Conservation (phyloP, 2,329 filamentous ascomycete species). For the Metarhizium anisopliae region DNA sequence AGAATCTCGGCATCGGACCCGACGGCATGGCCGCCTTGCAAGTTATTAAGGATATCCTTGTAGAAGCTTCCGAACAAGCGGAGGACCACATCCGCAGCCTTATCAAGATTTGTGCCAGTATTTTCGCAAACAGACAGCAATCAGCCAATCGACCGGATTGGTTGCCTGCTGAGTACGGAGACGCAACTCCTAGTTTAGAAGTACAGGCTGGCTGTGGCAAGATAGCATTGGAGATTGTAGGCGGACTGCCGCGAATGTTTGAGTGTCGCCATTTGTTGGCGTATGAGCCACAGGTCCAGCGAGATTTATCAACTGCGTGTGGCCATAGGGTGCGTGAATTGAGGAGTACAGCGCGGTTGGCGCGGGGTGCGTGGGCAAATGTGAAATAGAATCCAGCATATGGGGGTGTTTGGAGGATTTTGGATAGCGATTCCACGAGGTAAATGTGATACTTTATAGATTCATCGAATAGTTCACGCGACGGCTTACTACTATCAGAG, state of each 20-base stretch:
- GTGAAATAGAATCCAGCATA: slow-evolving; percentile 16
- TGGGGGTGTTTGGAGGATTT: slow-evolving; percentile 1
- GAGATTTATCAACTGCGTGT: slow-evolving; percentile 40
- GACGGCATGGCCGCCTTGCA: slow-evolving; percentile 40
- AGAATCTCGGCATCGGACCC: slow-evolving; percentile 28
- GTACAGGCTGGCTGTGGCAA: slow-evolving; percentile 32
- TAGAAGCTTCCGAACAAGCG: slow-evolving; percentile 34
- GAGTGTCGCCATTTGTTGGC: slow-evolving; percentile 38
- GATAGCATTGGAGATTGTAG: slow-evolving; percentile 38
- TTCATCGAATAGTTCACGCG: neutral
- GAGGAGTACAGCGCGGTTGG: slow-evolving; percentile 37
- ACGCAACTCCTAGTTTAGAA: slow-evolving; percentile 9
- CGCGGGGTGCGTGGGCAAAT: slow-evolving; percentile 40
- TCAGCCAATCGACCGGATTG: slow-evolving; percentile 19
- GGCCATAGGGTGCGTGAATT: slow-evolving; percentile 46
- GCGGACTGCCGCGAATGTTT: slow-evolving; percentile 36
- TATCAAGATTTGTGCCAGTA: slow-evolving; percentile 34
- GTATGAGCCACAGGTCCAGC: slow-evolving; percentile 33
- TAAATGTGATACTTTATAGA: neutral
- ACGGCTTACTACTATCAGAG: neutral
- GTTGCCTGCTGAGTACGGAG: slow-evolving; percentile 19
- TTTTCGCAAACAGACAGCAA: slow-evolving; percentile 22
- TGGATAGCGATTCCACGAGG: neutral
- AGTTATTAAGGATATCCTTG: slow-evolving; percentile 39
- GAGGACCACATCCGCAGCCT: slow-evolving; percentile 40